Percentiles rank a stretch among this genome's conserved stretches.
Evolutionary conservation across 2,329 filamentous ascomycete species (phyloP).

Genomic region (Fusarium bactridioides): DNA sequence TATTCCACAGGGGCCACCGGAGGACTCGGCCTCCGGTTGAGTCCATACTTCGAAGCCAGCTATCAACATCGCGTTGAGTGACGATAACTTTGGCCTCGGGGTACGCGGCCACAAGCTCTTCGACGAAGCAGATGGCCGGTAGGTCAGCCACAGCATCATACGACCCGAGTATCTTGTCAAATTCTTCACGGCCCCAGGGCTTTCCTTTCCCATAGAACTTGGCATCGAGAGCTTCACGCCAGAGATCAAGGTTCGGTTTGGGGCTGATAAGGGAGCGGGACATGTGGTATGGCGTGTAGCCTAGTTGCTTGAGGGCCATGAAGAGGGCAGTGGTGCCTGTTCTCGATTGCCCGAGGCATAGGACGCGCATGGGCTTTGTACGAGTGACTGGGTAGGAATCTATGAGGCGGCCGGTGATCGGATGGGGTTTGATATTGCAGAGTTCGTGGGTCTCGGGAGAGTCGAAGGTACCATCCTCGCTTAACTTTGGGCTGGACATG

Average conservation of each 20-base stretch:
- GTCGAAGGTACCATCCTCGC: background rate
- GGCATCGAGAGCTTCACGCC: conserved; percentile 32
- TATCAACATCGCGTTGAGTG: conserved; percentile 10
- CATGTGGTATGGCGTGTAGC: conserved; percentile 27
- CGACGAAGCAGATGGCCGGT: conserved; percentile 23
- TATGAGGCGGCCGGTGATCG: conserved; percentile 21
- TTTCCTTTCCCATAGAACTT: conserved; percentile 24
- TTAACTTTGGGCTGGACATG: background rate
- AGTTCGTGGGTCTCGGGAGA: background rate
- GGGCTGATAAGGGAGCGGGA: conserved; percentile 2
- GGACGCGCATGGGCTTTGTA: conserved; percentile 23
- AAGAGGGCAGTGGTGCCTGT: conserved; percentile 10
- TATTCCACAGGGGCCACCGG: conserved; percentile 30
- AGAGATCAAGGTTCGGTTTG: conserved; percentile 16
- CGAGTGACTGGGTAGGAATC: conserved; percentile 20
- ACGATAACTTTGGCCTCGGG: conserved; percentile 28
- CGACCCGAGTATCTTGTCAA: conserved; percentile 22
- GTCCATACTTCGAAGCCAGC: conserved; percentile 28
- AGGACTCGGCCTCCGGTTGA: conserved; percentile 9
- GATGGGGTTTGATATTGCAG: conserved; percentile 23
- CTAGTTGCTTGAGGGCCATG: conserved; percentile 13
- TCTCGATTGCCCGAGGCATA: conserved; percentile 28
- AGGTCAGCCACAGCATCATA: conserved; percentile 22
- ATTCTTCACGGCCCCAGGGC: conserved; percentile 23
- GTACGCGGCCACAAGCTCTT: conserved; percentile 27